Conservation (phyloP, 768 basidiomycete species). For the Scleroderma citrinum region DNA sequence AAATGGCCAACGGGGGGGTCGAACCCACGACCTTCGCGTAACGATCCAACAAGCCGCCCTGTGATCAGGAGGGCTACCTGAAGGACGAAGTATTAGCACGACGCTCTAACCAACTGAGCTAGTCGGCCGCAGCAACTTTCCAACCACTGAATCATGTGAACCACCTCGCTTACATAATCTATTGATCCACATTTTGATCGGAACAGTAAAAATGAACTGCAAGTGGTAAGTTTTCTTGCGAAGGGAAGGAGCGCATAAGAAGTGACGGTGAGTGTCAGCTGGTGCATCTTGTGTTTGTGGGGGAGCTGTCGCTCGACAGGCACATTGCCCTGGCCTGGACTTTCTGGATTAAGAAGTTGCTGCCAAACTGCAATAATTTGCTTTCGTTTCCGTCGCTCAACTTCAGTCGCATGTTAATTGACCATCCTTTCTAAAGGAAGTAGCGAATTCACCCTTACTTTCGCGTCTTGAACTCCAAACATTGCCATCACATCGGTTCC, state of each 20-base stretch:
- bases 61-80: neutral
- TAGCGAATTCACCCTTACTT: too few relatives aligned
- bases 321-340: neutral
- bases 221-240: too few relatives aligned
- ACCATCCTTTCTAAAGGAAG: neutral
- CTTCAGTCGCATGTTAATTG: neutral
- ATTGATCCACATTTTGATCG: neutral
- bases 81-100: conserved; percentile 49
- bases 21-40: conserved; percentile 3
- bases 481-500: too few relatives aligned
- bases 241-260: too few relatives aligned
- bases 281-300: too few relatives aligned
- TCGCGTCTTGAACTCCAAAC: too few relatives aligned
- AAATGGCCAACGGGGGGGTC: conserved; percentile 2
- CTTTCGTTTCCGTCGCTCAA: neutral
- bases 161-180: neutral
- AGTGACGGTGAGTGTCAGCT: too few relatives aligned
- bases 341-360: neutral
- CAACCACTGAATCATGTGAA: neutral
- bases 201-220: neutral
- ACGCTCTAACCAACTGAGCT: conserved; percentile 95
- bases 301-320: too few relatives aligned
- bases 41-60: too few relatives aligned
- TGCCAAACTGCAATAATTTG: too few relatives aligned
- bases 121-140: conserved; percentile 50